Percentiles rank a stretch among this genome's conserved stretches.
Conservation (phyloP, 164 flowering plant species). For the Stephania yunnanensis region DNA sequence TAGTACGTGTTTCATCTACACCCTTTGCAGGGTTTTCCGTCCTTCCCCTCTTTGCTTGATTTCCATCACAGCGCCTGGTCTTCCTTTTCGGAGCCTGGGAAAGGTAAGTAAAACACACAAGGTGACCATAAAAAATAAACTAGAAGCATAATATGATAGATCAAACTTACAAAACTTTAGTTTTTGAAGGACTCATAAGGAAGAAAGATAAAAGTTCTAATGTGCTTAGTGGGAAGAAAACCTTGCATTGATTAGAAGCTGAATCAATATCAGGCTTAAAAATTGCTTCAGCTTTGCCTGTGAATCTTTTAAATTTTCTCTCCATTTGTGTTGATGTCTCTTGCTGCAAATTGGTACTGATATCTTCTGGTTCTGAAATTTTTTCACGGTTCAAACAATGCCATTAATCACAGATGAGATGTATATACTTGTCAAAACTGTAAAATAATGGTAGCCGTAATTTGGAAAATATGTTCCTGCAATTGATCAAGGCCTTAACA, state of each 20-base stretch:
- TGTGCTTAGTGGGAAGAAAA: neutral
- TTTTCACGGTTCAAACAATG: neutral
- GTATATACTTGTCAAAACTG: neutral
- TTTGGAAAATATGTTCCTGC: neutral
- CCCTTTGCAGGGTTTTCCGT: neutral
- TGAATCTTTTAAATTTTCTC: neutral
- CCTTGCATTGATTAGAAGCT: neutral
- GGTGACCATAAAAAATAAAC: neutral
- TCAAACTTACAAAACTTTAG: neutral
- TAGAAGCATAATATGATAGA: neutral
- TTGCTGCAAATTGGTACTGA: neutral
- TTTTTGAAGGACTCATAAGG: neutral
- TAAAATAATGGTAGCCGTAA: no score
- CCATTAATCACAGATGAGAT: neutral
- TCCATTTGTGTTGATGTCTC: neutral
- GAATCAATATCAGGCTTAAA: neutral
- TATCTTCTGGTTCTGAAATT: neutral
- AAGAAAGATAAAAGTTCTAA: neutral
- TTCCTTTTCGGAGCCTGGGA: neutral
- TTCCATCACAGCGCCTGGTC: neutral
- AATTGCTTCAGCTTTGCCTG: neutral
- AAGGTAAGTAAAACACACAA: neutral
- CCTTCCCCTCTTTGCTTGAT: neutral
- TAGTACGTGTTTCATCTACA: neutral
- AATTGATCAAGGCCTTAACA: neutral